Evolutionary conservation across 768 basidiomycete species (phyloP).

Genomic region (Strobilomyces dryophilus): DNA sequence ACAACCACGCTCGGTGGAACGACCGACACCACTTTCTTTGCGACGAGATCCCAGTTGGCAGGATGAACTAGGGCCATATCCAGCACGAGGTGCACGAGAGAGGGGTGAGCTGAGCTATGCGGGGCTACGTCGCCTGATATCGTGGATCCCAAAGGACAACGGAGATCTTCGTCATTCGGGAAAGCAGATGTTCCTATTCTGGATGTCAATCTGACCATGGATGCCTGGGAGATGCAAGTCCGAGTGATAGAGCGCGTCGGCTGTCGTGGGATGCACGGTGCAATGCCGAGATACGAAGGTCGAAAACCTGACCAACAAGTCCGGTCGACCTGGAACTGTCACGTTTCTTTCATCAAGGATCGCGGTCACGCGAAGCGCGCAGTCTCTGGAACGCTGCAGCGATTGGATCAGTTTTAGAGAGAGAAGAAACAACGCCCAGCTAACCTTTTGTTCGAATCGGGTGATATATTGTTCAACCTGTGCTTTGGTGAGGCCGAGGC

Average conservation of each 20-base stretch:
- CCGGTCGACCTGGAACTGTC: constrained; percentile 58
- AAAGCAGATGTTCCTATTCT: constrained; percentile 44
- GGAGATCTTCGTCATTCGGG: constrained; percentile 44
- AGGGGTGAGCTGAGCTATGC: constrained; percentile 14
- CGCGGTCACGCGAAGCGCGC: constrained; percentile 45
- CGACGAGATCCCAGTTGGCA: constrained; percentile 49
- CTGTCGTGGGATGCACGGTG: constrained; percentile 39
- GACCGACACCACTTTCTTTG: constrained; percentile 25
- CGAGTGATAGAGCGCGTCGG: constrained; percentile 54
- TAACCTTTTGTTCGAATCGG: constrained; percentile 22
- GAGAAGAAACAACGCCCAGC: neutral
- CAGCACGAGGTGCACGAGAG: constrained; percentile 38
- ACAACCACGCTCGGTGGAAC: constrained; percentile 19
- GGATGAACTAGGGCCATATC: constrained; percentile 43
- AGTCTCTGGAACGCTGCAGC: constrained; percentile 12
- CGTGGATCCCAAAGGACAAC: constrained; percentile 46
- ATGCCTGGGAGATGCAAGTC: constrained; percentile 20
- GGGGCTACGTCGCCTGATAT: constrained; percentile 37
- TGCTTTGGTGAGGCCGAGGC: constrained; percentile 31
- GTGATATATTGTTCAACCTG: constrained; percentile 24
- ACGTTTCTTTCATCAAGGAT: constrained; percentile 44
- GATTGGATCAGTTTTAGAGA: neutral
- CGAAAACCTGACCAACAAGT: constrained; percentile 43
- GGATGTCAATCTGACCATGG: no score
- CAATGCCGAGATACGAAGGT: constrained; percentile 33